Percentiles rank a stretch among this genome's conserved stretches.
These are phyloP conservation scores for Citrullus colocynthis DNA, from an alignment of 306 rosid species.

Conservation along the genomic window DNA sequence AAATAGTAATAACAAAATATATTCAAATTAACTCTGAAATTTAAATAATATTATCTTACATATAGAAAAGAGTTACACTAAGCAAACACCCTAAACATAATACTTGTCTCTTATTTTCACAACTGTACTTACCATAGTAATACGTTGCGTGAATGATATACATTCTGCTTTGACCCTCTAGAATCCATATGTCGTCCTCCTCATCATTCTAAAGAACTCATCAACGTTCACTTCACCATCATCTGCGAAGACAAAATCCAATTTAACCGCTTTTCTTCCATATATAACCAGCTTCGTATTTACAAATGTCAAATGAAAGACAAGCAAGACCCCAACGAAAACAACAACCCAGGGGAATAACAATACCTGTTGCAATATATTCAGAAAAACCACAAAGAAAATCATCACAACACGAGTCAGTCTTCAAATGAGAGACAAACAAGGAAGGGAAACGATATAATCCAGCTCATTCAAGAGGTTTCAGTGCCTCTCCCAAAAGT, in stretches of 20 bases:
- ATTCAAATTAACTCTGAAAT: neutral
- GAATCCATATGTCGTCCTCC: constrained; percentile 27
- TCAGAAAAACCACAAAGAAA: no score
- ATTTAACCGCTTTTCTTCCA: neutral
- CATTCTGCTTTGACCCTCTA: constrained; percentile 8
- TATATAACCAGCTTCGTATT: neutral
- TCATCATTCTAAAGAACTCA: constrained; percentile 51
- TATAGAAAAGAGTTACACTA: neutral
- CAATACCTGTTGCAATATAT: no score
- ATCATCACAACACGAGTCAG: no score
- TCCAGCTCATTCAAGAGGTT: no score
- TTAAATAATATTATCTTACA: neutral
- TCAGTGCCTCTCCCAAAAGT: no score
- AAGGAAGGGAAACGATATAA: no score
- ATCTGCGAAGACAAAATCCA: constrained; percentile 20
- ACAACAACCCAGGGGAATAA: no score
- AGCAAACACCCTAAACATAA: neutral
- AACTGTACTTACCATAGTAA: neutral
- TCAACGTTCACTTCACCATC: constrained; percentile 48
- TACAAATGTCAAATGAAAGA: no score
- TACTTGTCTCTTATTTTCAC: constrained; percentile 1
- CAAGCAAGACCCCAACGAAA: no score
- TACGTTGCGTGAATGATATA: neutral
- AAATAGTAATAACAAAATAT: neutral
- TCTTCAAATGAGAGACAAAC: no score